Base-by-base conservation (phyloP, 2,329 filamentous ascomycete species). In the Monosporascus sp. region DNA sequence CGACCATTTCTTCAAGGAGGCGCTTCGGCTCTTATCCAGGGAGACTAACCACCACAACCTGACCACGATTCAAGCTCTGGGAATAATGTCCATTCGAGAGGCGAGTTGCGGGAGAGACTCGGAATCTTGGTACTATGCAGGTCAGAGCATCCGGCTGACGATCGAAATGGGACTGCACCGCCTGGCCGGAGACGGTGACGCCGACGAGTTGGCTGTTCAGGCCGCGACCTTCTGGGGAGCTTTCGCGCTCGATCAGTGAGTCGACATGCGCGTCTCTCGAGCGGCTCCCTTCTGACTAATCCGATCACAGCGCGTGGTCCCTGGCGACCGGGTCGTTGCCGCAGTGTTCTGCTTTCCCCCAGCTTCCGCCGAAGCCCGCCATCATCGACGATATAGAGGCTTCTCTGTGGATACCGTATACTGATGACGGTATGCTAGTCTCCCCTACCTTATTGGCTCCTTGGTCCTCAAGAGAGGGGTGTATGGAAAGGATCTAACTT, bases 41-140 rank as follows among this genome's bases (percentile, higher is more conserved):
- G 79, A 84, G 57, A 67, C 72, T 2, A 73, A 88, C 55, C 81
- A 83, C 50, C 81, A 88, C 56, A 80, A 69, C 7, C 70, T 91
- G 31, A 88, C 87, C 2, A 90, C 85, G 5, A 85, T 89, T 45
- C 88, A 91, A 71, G 87, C 88, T 1, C 72, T 91, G 19, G 86
- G 86, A 6, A 81, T 91, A 61, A 88, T 92, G 86, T 86, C 85
- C 6, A 84, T 90, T 58, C 76, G 87, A 43, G 87, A 91, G 70
- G 86, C 85, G 3, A 90, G 86, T 63, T 85, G 83, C 58, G 87
- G 87, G 0, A 78, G 87, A 36, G 85, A 90, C 62, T 88, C 85
- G 31, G 83, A 86, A 58, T 88, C 86, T 49, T 90, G 87, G 76
- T 87, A 83, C 54, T 87, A 88, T 58, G 83, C 85, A 2, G 87